Percentiles rank a stretch among this genome's conserved stretches.
phyloP scores from a whole-genome alignment of 345 rosid species.

The Streptanthus diversifolius region DNA sequence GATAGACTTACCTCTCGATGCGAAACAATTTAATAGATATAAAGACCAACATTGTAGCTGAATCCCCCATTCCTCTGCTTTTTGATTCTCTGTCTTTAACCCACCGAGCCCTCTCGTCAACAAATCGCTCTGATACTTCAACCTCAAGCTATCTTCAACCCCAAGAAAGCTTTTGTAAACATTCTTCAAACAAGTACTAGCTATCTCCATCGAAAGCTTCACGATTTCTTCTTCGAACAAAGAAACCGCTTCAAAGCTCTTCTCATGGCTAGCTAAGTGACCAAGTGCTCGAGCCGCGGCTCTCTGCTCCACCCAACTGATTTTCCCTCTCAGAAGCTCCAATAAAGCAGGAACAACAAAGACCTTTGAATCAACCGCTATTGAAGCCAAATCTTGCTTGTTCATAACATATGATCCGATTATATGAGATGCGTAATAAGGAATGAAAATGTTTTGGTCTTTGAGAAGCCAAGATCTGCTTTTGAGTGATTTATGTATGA shows the following conservation, averaged over 20 bases:
- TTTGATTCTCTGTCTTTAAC: slow-evolving; percentile 47
- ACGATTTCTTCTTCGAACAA: slow-evolving; percentile 51
- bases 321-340: slow-evolving; percentile 73
- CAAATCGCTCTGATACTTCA: slow-evolving; percentile 66
- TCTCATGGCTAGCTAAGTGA: slow-evolving; percentile 61
- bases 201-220: slow-evolving; percentile 47
- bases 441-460: slow-evolving; percentile 77
- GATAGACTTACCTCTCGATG: slow-evolving; percentile 44
- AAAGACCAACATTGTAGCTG: slow-evolving; percentile 79
- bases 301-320: slow-evolving; percentile 88
- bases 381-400: slow-evolving; percentile 49
- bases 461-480: slow-evolving; percentile 58
- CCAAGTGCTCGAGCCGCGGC: slow-evolving; percentile 76
- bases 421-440: slow-evolving; percentile 80
- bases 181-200: slow-evolving; percentile 43
- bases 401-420: slow-evolving; percentile 77
- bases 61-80: slow-evolving; percentile 80
- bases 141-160: slow-evolving; percentile 42
- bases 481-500: slow-evolving; percentile 47
- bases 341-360: slow-evolving; percentile 50
- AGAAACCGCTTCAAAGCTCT: slow-evolving; percentile 50
- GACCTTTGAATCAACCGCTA: slow-evolving; percentile 52
- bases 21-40: slow-evolving; percentile 64
- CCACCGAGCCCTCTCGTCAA: slow-evolving; percentile 76
- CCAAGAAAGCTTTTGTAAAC: slow-evolving; percentile 52